A percentile compares a stretch with the other conserved stretches of the same genome.
These are phyloP conservation scores for Mycena vitilis DNA, from an alignment of 768 basidiomycete genomes.

Conservation along the genomic window DNA sequence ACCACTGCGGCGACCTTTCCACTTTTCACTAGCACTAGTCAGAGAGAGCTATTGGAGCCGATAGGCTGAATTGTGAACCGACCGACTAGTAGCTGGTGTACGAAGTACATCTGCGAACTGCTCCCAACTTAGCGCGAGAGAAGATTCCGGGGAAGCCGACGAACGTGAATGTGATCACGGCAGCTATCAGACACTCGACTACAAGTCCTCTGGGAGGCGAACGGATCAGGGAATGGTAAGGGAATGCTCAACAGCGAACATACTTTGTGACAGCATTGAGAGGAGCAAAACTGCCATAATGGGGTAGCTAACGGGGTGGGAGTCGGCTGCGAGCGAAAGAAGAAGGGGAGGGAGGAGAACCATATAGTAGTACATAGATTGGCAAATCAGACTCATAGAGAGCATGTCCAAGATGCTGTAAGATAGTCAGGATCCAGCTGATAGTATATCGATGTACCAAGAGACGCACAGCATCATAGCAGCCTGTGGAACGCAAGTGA, in stretches of 20 bases:
- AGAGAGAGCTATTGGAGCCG: not conserved
- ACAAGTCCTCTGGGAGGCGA: conserved; percentile 48
- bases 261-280: conserved; percentile 54
- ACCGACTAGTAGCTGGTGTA: conserved; percentile 54
- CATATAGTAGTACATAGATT: conserved; percentile 57
- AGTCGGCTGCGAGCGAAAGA: not conserved
- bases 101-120: conserved; percentile 60
- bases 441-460: too few relatives aligned
- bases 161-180: conserved; percentile 57
- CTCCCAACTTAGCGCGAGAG: not conserved
- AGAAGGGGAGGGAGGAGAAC: conserved; percentile 34
- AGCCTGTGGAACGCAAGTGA: conserved; percentile 10
- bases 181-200: conserved; percentile 56
- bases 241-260: conserved; percentile 18
- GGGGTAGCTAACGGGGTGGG: conserved; percentile 50
- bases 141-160: conserved; percentile 18
- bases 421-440: not conserved
- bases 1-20: conserved; percentile 43
- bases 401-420: conserved; percentile 48
- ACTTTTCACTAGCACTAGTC: conserved; percentile 40
- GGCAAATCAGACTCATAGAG: conserved; percentile 52
- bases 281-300: conserved; percentile 54
- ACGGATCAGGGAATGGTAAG: not conserved
- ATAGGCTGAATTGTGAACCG: conserved; percentile 10
- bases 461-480: conserved; percentile 29